A percentile compares a stretch with the other conserved stretches of the same genome.
phyloP scores from a whole-genome alignment of 2,329 filamentous ascomycete genomes.

The Ophiostoma populinum region DNA sequence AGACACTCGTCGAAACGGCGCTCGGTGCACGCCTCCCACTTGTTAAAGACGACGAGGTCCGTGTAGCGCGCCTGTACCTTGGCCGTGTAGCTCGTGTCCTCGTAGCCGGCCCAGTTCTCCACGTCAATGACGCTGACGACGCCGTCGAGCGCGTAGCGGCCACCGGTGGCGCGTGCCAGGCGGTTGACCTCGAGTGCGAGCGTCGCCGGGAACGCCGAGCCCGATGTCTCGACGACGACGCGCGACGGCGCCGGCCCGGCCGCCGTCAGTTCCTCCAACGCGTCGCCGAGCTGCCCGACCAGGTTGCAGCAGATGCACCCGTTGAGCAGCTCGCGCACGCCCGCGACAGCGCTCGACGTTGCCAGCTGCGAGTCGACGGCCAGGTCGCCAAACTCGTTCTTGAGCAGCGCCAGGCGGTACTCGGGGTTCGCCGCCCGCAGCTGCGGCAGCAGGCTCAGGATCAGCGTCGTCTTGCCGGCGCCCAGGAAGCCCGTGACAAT shows the following conservation, averaged over 20 bases:
- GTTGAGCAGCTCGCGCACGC: conserved; percentile 83
- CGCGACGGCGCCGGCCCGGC: conserved; percentile 45
- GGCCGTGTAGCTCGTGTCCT: conserved; percentile 79
- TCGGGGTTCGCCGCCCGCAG: conserved; percentile 50
- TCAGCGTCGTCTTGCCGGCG: conserved; percentile 88
- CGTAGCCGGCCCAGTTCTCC: conserved; percentile 88
- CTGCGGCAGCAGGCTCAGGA: conserved; percentile 86
- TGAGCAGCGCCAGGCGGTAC: conserved; percentile 86
- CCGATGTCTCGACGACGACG: conserved; percentile 86
- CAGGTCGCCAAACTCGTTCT: conserved; percentile 95
- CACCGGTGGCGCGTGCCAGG: conserved; percentile 48
- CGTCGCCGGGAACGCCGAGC: conserved; percentile 75
- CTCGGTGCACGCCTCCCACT: conserved; percentile 69
- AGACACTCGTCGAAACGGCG: conserved; percentile 58
- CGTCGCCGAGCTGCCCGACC: conserved; percentile 73
- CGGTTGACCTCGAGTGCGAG: conserved; percentile 82
- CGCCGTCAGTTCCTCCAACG: conserved; percentile 55
- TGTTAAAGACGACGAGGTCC: conserved; percentile 81
- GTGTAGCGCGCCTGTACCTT: conserved; percentile 79
- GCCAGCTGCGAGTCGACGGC: conserved; percentile 89
- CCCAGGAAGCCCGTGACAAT: conserved; percentile 94
- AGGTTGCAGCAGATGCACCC: conserved; percentile 99
- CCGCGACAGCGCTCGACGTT: conserved; percentile 63
- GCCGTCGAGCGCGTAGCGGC: conserved; percentile 61
- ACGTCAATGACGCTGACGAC: conserved; percentile 84